phyloP scores from a whole-genome alignment of 2,329 filamentous ascomycete genomes.

The Aspergillus aculeatinus region DNA sequence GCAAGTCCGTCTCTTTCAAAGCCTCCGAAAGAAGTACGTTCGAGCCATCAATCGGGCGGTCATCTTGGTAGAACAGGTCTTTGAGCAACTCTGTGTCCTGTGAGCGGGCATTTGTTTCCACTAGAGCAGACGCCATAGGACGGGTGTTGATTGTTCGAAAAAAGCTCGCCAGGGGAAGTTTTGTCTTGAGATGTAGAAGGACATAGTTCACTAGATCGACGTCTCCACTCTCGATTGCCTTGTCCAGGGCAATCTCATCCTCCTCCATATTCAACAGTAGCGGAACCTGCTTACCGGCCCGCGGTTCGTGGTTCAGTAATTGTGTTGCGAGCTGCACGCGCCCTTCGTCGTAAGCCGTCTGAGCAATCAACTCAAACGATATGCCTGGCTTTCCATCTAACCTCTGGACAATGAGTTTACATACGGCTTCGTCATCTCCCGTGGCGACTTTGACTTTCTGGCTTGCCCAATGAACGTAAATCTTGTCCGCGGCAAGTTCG shows the following conservation, averaged over 20 bases:
- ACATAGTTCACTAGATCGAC: constrained; percentile 91
- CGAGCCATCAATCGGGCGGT: constrained; percentile 82
- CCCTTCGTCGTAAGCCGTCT: constrained; percentile 91
- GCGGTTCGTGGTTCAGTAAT: constrained; percentile 87
- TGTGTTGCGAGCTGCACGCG: constrained; percentile 84
- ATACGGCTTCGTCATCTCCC: constrained; percentile 85
- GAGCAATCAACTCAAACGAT: constrained; percentile 91
- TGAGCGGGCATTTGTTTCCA: constrained; percentile 77
- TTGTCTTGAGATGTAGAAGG: constrained; percentile 81
- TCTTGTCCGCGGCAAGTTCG: constrained; percentile 78
- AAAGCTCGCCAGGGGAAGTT: constrained; percentile 84
- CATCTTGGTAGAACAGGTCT: constrained; percentile 96
- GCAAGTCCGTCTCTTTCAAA: constrained; percentile 67
- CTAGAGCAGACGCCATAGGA: constrained; percentile 81
- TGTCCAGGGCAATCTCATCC: constrained; percentile 90
- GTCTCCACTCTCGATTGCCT: constrained; percentile 92
- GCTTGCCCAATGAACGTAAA: constrained; percentile 96
- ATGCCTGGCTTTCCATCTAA: constrained; percentile 86
- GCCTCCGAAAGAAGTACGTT: constrained; percentile 85
- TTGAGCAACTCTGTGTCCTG: constrained; percentile 83
- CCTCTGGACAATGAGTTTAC: constrained; percentile 79
- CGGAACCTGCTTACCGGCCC: constrained; percentile 93
- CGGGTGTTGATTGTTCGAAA: constrained; percentile 87
- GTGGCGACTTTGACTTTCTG: constrained; percentile 84
- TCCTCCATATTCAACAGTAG: constrained; percentile 93